Base-by-base conservation (phyloP, 352 stramenopile species). In the Phytophthora litchii region DNA sequence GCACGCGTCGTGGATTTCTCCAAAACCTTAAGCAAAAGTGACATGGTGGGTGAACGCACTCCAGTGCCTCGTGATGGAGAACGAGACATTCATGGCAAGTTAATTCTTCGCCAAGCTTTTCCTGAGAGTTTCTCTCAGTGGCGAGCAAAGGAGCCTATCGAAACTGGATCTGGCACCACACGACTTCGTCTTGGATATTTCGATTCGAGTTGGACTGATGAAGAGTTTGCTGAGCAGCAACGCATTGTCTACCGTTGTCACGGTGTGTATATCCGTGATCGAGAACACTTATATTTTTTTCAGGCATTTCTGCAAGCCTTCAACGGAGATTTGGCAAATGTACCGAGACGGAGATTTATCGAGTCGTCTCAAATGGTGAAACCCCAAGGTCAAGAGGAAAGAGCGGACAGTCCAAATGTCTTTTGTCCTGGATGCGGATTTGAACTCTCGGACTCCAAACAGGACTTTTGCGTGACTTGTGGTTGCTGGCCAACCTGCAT, bases 131-230 rank as follows among this genome's bases (percentile, higher is more conserved):
- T 80, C 21, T 89, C 83, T 3, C 88, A 92, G 40, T 97, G 89
- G 89, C 84, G 89, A 4, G 55, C 72, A 8, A 97, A 97, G 55
- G 76, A 96, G 67, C 89, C 89, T 1, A 97, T 97, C 49, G 89
- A 97, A 45, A 62, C 89, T 42, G 89, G 89, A 35, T 70, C 78
- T 1, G 89, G 89, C 4, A 91, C 81, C 16, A 95, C 86, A 0
- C 67, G 74, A 27, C 66, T 92, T 10, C 72, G 83, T 4, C 67
- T 85, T 20, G 83, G 83, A 6, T 84, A 78, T 61, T 92, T 92
- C 49, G 72, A 89, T 47, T 44, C 51, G 21, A 57, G 69, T 46
- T 84, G 66, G 66, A 68, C 57, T 0, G 44, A 62, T 20, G 41
- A 70, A 13, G 73, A 81, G 53, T 88, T 92, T 37, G 60, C 27